phyloP scores from a whole-genome alignment of 371 early-diverging fungal genomes.

The Syncephalis fuscata region DNA sequence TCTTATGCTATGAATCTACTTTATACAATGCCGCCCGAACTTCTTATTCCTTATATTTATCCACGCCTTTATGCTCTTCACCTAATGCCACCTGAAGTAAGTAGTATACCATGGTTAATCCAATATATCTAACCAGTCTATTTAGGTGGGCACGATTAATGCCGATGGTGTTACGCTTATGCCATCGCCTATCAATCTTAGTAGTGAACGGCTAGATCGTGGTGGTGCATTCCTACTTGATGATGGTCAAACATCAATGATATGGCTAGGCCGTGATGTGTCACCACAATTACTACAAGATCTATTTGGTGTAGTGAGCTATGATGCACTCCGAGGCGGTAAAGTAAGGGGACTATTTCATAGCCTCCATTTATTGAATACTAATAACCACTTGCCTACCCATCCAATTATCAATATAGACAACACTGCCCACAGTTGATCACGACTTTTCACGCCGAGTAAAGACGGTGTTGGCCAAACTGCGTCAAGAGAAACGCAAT shows the following conservation, averaged over 20 bases:
- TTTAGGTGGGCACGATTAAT: constrained; percentile 30
- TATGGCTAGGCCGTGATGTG: constrained; percentile 77
- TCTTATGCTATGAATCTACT: constrained; percentile 52
- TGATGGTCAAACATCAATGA: constrained; percentile 60
- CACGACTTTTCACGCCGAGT: constrained; percentile 34
- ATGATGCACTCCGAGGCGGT: constrained; percentile 38
- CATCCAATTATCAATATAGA: constrained; percentile 11
- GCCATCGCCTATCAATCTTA: constrained; percentile 62
- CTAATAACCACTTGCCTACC: background rate
- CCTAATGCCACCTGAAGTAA: constrained; percentile 50
- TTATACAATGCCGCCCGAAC: constrained; percentile 65
- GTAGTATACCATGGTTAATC: background rate
- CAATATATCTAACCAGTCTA: constrained; percentile 2
- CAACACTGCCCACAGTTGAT: constrained; percentile 32
- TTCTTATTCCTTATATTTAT: constrained; percentile 45
- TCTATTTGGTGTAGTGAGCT: constrained; percentile 43
- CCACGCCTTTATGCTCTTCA: constrained; percentile 80
- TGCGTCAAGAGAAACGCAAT: constrained; percentile 33
- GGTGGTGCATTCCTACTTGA: constrained; percentile 77
- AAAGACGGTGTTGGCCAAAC: constrained; percentile 33
- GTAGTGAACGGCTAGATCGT: constrained; percentile 67
- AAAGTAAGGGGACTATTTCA: constrained; percentile 16
- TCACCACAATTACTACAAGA: constrained; percentile 53
- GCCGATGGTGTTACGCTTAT: constrained; percentile 34
- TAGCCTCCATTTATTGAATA: background rate